phyloP scores from a whole-genome alignment of 139 green algal genomes.

The Desmodesmus armatus region DNA sequence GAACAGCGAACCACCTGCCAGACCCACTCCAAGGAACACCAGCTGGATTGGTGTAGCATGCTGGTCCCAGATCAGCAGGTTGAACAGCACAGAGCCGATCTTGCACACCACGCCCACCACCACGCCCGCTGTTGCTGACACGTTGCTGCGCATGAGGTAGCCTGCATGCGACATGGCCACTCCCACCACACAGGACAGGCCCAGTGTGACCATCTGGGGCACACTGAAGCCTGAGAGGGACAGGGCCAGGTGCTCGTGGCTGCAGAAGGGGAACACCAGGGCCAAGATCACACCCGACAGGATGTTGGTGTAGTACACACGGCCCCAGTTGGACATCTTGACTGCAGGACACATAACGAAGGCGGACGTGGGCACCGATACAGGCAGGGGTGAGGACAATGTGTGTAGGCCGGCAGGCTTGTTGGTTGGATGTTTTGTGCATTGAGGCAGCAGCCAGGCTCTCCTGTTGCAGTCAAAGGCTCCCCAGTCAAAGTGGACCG shows the following conservation, averaged over 20 bases:
- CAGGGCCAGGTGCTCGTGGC: conserved; percentile 50
- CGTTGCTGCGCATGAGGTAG: conserved; percentile 75
- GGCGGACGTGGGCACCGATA: background rate
- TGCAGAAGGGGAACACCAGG: conserved; percentile 37
- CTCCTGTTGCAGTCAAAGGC: too few relatives aligned
- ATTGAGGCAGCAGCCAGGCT: too few relatives aligned
- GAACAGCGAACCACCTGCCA: conserved; percentile 8
- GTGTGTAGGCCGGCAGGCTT: too few relatives aligned
- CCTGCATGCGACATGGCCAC: conserved; percentile 62
- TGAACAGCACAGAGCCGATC: conserved; percentile 81
- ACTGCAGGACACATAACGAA: background rate
- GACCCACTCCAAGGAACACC: conserved; percentile 20
- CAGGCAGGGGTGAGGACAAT: background rate
- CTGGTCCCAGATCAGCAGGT: conserved; percentile 72
- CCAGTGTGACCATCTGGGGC: conserved; percentile 52
- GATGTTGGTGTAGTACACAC: conserved; percentile 82
- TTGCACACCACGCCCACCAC: conserved; percentile 92
- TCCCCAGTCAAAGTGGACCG: too few relatives aligned
- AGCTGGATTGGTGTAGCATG: conserved; percentile 27
- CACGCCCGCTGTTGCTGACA: conserved; percentile 85
- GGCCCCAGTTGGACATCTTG: conserved; percentile 78
- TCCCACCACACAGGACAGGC: conserved; percentile 79
- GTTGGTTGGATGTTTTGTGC: too few relatives aligned
- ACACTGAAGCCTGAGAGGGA: conserved; percentile 42
- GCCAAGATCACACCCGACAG: conserved; percentile 51